Evolutionary conservation across 768 basidiomycete species (phyloP), one percentile per base, ranked within the genome.

Genomic region (Auricularia cornea): DNA sequence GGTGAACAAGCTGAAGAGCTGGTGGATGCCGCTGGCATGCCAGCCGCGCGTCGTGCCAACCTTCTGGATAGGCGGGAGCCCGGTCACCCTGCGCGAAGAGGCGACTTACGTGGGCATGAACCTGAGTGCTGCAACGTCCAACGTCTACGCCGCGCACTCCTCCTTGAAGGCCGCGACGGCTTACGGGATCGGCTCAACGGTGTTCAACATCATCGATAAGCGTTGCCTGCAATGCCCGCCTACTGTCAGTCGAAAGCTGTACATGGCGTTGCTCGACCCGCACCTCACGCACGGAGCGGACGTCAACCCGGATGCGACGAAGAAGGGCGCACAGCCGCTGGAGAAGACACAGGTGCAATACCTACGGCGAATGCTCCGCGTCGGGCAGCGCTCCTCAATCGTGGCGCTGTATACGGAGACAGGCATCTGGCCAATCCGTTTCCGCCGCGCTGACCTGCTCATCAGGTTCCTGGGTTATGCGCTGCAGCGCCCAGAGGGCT

Each of bases 401-500:
- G 67, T 65, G 2, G 33, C 65, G 2, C 67, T 73, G 10, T 69
- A 67, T 61, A 65, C 71, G 5, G 70, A 72, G 62, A 74, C 72
- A 5, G 70, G 70, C 8, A 51, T 72, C 3, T 56, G 59, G 29
- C 73, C 73, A 3, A 59, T 74, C 3, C 63, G 59, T 4, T 67
- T 66, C 48, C 64, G 69, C 11, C 65, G 70, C 1, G 48, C 65
- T 12, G 32, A 60, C 3, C 62, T 72, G 1, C 63, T 66, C 20
- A 60, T 74, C 3, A 60, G 62, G 16, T 70, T 69, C 59, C 63
- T 69, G 2, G 28, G n/a, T 2, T 71, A 72, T 20, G 44, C 44
- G 44, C 44, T 48, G 44, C 44, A 48, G 23, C 44, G 5, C 12
- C 44, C 44, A 23, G 10, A 11, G 6, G 44, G 20, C 44, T 5